Evolutionary conservation across 2,329 filamentous ascomycete genomes (phyloP).

Genomic region (Penicillium verrucosum): DNA sequence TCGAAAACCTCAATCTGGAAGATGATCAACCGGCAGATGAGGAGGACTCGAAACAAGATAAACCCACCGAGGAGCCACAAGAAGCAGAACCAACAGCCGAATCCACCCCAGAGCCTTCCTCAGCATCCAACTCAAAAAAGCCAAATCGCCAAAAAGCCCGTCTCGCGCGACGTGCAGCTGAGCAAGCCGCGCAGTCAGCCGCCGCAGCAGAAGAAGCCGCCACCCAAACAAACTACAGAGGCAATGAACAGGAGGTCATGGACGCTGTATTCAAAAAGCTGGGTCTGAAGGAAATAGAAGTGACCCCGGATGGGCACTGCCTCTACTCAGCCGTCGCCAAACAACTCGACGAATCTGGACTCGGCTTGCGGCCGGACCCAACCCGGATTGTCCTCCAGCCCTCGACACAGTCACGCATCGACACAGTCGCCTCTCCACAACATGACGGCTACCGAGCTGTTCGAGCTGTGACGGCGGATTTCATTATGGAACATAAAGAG

Average conservation of each 20-base stretch:
- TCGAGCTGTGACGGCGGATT: slow-evolving; percentile 68
- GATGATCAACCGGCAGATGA: slow-evolving; percentile 23
- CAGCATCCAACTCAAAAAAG: slow-evolving; percentile 56
- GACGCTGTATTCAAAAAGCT: slow-evolving; percentile 61
- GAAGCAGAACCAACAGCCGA: neutral
- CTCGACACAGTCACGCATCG: slow-evolving; percentile 30
- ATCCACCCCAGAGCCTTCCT: slow-evolving; percentile 8
- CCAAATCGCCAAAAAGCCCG: slow-evolving; percentile 89
- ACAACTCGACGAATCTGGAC: slow-evolving; percentile 60
- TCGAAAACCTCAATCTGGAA: slow-evolving; percentile 36
- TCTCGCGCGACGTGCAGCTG: slow-evolving; percentile 81
- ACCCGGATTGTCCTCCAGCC: slow-evolving; percentile 32
- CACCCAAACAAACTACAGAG: slow-evolving; percentile 68
- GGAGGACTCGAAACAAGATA: slow-evolving; percentile 10
- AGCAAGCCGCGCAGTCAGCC: slow-evolving; percentile 66
- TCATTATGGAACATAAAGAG: slow-evolving; percentile 69
- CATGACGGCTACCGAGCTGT: slow-evolving; percentile 62
- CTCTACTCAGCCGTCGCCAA: slow-evolving; percentile 89
- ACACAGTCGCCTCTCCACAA: slow-evolving; percentile 37
- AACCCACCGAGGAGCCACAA: slow-evolving; percentile 3
- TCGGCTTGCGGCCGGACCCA: slow-evolving; percentile 39
- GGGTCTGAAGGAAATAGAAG: slow-evolving; percentile 69
- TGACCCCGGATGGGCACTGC: slow-evolving; percentile 90
- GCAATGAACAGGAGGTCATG: slow-evolving; percentile 69
- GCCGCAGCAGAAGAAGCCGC: slow-evolving; percentile 73